Evolutionary conservation across 2,329 filamentous ascomycete genomes (phyloP), one percentile per base, ranked within the genome.

Genomic region (Colletotrichum zoysiae): DNA sequence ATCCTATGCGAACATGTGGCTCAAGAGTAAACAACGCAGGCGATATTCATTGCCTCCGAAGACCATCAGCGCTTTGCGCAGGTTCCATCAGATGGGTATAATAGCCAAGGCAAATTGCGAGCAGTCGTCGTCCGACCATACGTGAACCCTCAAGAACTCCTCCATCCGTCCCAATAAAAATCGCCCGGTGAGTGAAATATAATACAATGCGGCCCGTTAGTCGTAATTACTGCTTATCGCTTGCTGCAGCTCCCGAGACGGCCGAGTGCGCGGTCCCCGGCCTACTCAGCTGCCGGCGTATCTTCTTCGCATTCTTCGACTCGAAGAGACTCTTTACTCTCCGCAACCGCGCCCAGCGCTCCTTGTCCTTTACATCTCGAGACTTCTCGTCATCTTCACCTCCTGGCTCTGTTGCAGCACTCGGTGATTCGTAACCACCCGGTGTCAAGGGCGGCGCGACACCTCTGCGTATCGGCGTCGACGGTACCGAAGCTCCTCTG

Each of bases 281-380:
- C 48, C 86, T 79, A 65, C 81, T 83, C 23, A 81, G 75, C 5
- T 82, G 80, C 46, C 81, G 81, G 66, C 81, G 82, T 64, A 86
- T 79, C 77, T 87, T 91, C 78, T 85, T 89, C 11, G 85, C 83
- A 1, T 85, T 86, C 79, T 92, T 93, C 7, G 88, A 86, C 73
- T 92, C 90, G 76, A 94, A 90, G 58, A 93, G 81, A 77, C 91
- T 93, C 84, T 92, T 92, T 70, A 94, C 91, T 70, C 89, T 87
- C 76, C 90, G 87, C 74, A 94, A 81, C 75, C 90, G 87, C n/a
- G 90, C 88, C 91, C 91, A 93, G 74, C 92, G 86, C 80, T 92
- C 90, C 79, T 92, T 92, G 73, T 94, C 92, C 78, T 92, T 92
- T 56, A 82, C 85, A 58, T 86, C 84, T 35, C 85, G 82, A 0